Base-by-base conservation (phyloP, 164 flowering plant genomes). In the Houttuynia cordata region DNA sequence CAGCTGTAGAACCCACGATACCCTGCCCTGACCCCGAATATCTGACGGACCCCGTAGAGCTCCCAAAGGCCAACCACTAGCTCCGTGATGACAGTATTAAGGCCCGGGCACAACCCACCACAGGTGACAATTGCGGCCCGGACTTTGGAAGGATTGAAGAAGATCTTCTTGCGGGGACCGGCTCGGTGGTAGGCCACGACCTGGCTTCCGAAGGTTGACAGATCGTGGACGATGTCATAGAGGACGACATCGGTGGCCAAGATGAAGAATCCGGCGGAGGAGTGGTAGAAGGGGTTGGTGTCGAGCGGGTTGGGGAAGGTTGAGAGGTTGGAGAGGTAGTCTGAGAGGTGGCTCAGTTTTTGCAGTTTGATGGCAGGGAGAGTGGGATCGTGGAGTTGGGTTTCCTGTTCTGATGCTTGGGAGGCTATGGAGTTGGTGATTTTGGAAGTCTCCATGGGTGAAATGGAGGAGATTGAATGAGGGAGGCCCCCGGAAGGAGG, bases 51-150 rank as follows among this genome's bases (percentile, higher is more conserved):
- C 0, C 86, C 86, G 55, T 85, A 87, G 7, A 82, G 66, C 22
- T 87, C 83, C 88, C 88, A 81, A 15, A 87, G 73, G 21, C 92
- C 95, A 10, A 82, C 81, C 25, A 89, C 92, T 37, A 89, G 71
- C 74, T 89, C 94, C 64, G 90, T 74, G 9, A 87, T 82, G 21
- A 89, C 94, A 19, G 92, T 85, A 57, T 89, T 89, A 71, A 83
- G n/a, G 6, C 97, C 97, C 0, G 90, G 94, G 66, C 97, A 89
- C 7, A 89, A 73, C 0, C 97, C 97, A 0, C 92, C 97, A 58
- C 97, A 89, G 7, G 90, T 87, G 41, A 87, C 94, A 30, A 89
- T 83, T 4, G 87, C 91, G 1, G 84, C 94, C 24, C 69, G 66
- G 21, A 74, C 77, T 0, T 51, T 3, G 0, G 57, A 4, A 0